Evolutionary conservation across 164 flowering plant species (phyloP), one percentile per base, ranked within the genome.

Genomic region (Euptelea pleiosperma): DNA sequence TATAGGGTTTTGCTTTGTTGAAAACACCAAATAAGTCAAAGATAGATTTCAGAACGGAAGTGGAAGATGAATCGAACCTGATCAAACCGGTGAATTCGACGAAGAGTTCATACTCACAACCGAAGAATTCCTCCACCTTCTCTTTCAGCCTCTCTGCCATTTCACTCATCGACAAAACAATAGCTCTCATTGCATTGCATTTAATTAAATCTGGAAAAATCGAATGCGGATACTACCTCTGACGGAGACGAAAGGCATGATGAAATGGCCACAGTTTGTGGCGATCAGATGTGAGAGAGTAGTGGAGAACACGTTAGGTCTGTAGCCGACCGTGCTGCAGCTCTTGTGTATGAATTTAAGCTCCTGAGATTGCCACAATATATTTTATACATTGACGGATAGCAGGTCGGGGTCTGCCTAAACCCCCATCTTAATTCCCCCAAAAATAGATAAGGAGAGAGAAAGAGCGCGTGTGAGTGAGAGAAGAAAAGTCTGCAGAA

Each of bases 261-360:
- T 74, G 37, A 94, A 71, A 37, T 88, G 97, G 16, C 84, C 52
- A 33, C 66, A 91, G 43, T 82, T 77, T 14, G 99, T 94, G 58
- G 99, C 95, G 44, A 88, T 78, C 42, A 94, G 96, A 69, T 94
- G 99, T 53, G 91, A 84, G 54, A 94, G 93, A 60, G 95, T 91
- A 44, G 95, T 88, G 43, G 99, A 91, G 68, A 93, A 83, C 11
- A 88, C 99, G 57, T 75, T 80, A 12, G 87, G 86, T 48, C 96
- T 82, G 79, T 93, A 93, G 0, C 99, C 97, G 0, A 87, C 79
- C 0, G 93, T 79, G 63, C 91, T 55, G 75, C 87, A 74, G 70
- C 99, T 85, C 78, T 82, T 91, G 81, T 91, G 97, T 34, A 93
- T 83, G 76, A 93, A 90, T 52, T 86, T 85, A 43, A 93, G 66